Evolutionary conservation across 2,329 filamentous ascomycete species (phyloP).

Genomic region (Colletotrichum sp.): DNA sequence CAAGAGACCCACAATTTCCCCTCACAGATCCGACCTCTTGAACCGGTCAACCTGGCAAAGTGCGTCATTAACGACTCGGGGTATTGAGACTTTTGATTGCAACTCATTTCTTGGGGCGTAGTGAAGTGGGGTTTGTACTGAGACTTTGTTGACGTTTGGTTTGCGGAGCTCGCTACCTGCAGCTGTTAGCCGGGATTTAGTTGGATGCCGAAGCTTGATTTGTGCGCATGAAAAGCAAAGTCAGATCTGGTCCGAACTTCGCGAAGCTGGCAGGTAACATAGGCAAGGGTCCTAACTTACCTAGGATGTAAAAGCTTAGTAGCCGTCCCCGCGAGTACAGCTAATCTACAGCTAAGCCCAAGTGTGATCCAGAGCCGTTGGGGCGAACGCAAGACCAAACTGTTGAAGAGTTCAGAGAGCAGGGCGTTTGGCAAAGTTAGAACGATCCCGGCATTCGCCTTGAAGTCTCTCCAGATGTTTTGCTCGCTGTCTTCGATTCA

Average conservation of each 20-base stretch:
- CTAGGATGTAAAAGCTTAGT: neutral
- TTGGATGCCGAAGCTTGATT: neutral
- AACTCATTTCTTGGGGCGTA: neutral
- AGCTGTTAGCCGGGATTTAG: neutral
- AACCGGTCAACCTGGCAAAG: neutral
- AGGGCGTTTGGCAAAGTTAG: neutral
- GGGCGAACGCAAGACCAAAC: neutral
- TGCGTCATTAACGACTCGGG: neutral
- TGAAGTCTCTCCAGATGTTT: neutral
- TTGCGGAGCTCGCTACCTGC: neutral
- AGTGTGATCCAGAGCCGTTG: neutral
- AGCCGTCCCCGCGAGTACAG: neutral
- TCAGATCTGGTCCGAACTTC: neutral
- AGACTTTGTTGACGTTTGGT: neutral
- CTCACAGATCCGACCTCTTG: neutral
- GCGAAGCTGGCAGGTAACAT: neutral
- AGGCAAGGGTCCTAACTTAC: neutral
- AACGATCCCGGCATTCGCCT: neutral
- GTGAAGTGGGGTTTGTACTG: neutral
- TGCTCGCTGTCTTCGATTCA: neutral
- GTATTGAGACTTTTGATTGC: neutral
- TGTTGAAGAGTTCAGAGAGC: neutral
- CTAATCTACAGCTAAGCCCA: neutral
- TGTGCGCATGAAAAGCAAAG: neutral
- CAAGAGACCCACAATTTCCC: conserved; percentile 7